Evolutionary conservation across 192 early-diverging fungal species (phyloP).

Genomic region (Backusella circina): DNA sequence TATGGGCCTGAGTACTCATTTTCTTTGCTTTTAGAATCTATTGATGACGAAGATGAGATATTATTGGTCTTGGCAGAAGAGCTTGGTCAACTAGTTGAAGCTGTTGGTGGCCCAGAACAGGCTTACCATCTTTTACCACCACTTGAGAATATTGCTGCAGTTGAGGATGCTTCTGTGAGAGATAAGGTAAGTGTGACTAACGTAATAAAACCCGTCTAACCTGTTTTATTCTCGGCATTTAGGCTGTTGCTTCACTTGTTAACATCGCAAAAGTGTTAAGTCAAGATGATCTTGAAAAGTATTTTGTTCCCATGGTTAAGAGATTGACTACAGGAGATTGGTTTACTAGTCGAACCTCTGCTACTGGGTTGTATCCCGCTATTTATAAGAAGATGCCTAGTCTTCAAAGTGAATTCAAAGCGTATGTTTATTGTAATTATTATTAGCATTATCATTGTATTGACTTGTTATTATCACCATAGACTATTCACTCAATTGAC

Average conservation of each 20-base stretch:
- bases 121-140: conserved; percentile 83
- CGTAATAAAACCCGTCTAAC: neutral
- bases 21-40: conserved; percentile 68
- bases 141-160: conserved; percentile 92
- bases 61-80: conserved; percentile 89
- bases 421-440: conserved; percentile 47
- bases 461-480: conserved; percentile 1
- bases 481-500: conserved; percentile 78
- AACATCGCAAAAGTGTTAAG: conserved; percentile 74
- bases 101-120: conserved; percentile 87
- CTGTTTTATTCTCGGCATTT: conserved; percentile 11
- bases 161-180: conserved; percentile 93
- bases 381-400: conserved; percentile 68
- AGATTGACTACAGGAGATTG: conserved; percentile 89
- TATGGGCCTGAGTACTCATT: neutral
- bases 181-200: conserved; percentile 69
- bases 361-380: conserved; percentile 87
- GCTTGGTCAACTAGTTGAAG: conserved; percentile 86
- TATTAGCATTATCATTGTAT: neutral
- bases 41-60: conserved; percentile 98
- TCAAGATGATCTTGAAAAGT: conserved; percentile 80
- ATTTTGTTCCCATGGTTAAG: conserved; percentile 87
- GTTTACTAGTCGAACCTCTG: conserved; percentile 93
- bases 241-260: conserved; percentile 92
- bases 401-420: conserved; percentile 82